These are phyloP conservation scores for Cryptococcus depauperatus DNA, from an alignment of 1,284 basidiomycete genomes.

Conservation along the genomic window DNA sequence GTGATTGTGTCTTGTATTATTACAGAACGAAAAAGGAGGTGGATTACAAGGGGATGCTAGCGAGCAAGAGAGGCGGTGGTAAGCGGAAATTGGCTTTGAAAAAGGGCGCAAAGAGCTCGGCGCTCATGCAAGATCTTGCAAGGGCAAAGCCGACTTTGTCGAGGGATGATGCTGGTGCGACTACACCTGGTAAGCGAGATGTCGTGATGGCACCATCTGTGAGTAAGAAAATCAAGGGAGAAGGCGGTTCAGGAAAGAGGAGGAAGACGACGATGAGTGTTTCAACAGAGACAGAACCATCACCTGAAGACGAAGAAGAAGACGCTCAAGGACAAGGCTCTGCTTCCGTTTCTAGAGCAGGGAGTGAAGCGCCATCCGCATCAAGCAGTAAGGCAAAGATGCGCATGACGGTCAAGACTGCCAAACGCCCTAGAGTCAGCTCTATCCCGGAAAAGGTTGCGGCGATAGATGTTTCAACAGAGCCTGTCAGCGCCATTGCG, in stretches of 20 bases:
- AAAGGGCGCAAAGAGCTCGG: constrained; percentile 33
- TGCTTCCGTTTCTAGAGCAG: constrained; percentile 21
- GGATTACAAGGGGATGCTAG: constrained; percentile 60
- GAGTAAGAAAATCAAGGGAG: constrained; percentile 7
- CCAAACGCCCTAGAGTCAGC: constrained; percentile 33
- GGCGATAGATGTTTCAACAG: constrained; percentile 2
- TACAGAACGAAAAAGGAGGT: constrained; percentile 91
- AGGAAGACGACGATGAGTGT: constrained; percentile 1
- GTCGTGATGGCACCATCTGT: constrained; percentile 10
- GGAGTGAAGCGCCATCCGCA: constrained; percentile 24
- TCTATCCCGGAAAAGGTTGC: constrained; percentile 14
- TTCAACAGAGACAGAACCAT: not conserved
- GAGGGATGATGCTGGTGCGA: not conserved
- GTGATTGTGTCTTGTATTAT: constrained; percentile 88
- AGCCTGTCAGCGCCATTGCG: not conserved
- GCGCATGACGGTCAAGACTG: constrained; percentile 21
- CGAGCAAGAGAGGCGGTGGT: constrained; percentile 52
- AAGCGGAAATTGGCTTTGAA: constrained; percentile 50
- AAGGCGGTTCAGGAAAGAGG: constrained; percentile 4
- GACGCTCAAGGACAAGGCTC: constrained; percentile 7
- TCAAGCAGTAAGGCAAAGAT: constrained; percentile 21
- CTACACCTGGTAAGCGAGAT: constrained; percentile 6
- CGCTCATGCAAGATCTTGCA: constrained; percentile 35
- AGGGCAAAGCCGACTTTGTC: constrained; percentile 25
- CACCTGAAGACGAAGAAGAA: constrained; percentile 9